Evolutionary conservation across 2,329 filamentous ascomycete genomes (phyloP), one percentile per base, ranked within the genome.

Genomic region (Exophiala bonariae): DNA sequence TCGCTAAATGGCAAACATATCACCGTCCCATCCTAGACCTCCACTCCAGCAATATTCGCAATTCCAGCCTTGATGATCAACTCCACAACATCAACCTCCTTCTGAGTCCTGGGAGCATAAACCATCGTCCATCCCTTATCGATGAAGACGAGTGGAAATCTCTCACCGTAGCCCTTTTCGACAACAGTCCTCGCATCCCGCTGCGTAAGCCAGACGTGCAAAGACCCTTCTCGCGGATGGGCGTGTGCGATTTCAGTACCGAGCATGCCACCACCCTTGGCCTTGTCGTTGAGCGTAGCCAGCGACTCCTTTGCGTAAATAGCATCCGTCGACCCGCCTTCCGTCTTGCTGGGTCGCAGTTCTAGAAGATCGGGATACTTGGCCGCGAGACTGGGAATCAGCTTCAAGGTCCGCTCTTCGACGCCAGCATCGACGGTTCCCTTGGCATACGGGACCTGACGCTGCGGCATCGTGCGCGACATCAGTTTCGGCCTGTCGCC

Each of bases 391-490:
- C 35, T 43, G 28, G 47, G 47, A 26, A 45, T 42, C 36, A 47
- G 34, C 3, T 20, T 20, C 18, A 14, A 34, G 11, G 49, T 41
- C 9, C 52, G 47, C 8, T 50, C 52, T 13, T 41, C 39, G 9
- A 54, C 52, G 11, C 47, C 47, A 8, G 36, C n/a, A 2, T 44
- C 49, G 1, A 52, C 37, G 4, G 16, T 33, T 14, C 32, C 42
- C 13, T 37, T 3, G 20, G 48, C 38, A 41, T 52, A 55, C 3
- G 53, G 53, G 4, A 55, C 43, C 33, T 55, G 53, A 14, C 53
- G 53, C 23, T 55, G 53, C 4, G 53, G 53, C 53, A 55, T 55
- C 4, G 53, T 55, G n/a, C 53, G 49, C 3, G 45, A 30, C 31
- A 52, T 42, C 28, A 40, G 41, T 7, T n/a, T n/a, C 19, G 53